phyloP scores from a whole-genome alignment of 1,284 basidiomycete species.

The Paramarasmius palmivorus region DNA sequence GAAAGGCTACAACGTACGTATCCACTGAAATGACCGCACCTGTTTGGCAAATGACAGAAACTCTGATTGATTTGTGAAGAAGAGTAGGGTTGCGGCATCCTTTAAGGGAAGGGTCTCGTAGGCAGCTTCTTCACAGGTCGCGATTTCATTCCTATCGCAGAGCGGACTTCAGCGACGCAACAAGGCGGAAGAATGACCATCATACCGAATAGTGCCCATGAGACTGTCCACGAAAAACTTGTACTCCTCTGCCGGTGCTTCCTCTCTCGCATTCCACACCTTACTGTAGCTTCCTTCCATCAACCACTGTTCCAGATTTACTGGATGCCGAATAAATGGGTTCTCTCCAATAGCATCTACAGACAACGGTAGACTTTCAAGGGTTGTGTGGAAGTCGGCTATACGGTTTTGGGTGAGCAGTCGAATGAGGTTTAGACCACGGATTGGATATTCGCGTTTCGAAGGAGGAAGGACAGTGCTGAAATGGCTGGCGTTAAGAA shows the following conservation, averaged over 20 bases:
- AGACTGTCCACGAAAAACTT: conserved; percentile 88
- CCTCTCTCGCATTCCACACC: conserved; percentile 93
- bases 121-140: conserved; percentile 89
- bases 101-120: conserved; percentile 86
- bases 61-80: conserved; percentile 82
- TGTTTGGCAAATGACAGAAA: conserved; percentile 77
- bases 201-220: conserved; percentile 89
- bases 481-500: conserved; percentile 7
- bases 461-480: conserved; percentile 81
- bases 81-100: conserved; percentile 86
- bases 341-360: conserved; percentile 74
- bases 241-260: conserved; percentile 87
- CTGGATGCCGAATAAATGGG: conserved; percentile 82
- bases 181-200: conserved; percentile 10
- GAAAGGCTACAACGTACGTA: conserved; percentile 7
- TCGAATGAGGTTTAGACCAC: conserved; percentile 92
- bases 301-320: conserved; percentile 93
- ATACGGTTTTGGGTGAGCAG: conserved; percentile 96
- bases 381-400: conserved; percentile 98
- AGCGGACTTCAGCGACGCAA: conserved; percentile 1
- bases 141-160: conserved; percentile 82
- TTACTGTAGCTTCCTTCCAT: conserved; percentile 99
- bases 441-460: conserved; percentile 83
- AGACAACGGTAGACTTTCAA: conserved; percentile 88
- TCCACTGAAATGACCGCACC: conserved; percentile 43